phyloP scores from a whole-genome alignment of 371 early-diverging fungal genomes.

The Mortierella sp. region DNA sequence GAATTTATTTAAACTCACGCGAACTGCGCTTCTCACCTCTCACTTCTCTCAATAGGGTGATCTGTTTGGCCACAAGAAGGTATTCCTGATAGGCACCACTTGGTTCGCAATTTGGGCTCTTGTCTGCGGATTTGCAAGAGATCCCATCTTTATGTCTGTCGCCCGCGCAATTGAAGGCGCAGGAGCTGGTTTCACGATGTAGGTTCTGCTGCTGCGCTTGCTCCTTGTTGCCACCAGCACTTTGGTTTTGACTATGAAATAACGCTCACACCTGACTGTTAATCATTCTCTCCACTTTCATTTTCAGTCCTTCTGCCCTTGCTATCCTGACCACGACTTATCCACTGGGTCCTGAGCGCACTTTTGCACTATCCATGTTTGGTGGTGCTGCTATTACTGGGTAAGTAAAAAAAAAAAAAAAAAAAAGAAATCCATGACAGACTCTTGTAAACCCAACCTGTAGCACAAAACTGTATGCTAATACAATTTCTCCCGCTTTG shows the following conservation, averaged over 20 bases:
- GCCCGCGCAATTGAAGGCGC: constrained; percentile 57
- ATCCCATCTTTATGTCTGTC: constrained; percentile 56
- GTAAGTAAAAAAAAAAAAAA: constrained; percentile 14
- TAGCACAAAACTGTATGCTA: too few relatives aligned
- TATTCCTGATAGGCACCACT: constrained; percentile 54
- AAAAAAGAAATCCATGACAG: too few relatives aligned
- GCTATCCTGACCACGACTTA: constrained; percentile 31
- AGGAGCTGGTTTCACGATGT: constrained; percentile 62
- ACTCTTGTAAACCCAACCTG: not conserved
- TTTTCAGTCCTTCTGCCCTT: constrained; percentile 25
- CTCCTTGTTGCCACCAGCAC: constrained; percentile 1
- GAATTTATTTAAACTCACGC: too few relatives aligned
- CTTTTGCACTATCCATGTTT: constrained; percentile 42
- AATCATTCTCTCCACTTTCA: not conserved
- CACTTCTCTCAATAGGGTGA: constrained; percentile 48
- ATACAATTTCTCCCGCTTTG: not conserved
- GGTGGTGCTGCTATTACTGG: constrained; percentile 37
- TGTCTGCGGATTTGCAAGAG: constrained; percentile 53
- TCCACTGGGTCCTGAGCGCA: constrained; percentile 38
- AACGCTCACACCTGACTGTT: not conserved
- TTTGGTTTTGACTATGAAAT: not conserved
- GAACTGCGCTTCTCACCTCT: constrained; percentile 6
- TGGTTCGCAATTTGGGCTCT: constrained; percentile 54
- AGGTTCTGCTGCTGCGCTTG: constrained; percentile 24
- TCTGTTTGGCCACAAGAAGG: constrained; percentile 55